A percentile compares a stretch with the other conserved stretches of the same genome.
Evolutionary conservation across 202 grass and related monocot species (phyloP).

Genomic region (Saccharum hybrid): DNA sequence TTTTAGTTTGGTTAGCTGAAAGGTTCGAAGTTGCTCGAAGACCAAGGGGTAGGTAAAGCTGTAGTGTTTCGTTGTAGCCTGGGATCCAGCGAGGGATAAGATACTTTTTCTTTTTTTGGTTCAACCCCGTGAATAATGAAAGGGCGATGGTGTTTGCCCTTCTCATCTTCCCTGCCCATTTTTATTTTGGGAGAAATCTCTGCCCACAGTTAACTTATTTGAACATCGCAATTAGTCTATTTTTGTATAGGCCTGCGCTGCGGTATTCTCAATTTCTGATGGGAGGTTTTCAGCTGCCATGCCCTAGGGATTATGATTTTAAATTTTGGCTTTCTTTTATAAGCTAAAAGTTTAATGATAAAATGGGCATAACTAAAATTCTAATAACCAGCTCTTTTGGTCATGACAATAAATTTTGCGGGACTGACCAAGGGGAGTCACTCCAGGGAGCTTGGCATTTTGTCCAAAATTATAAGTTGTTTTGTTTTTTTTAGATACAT

Average conservation of each 20-base stretch:
- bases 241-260: background rate
- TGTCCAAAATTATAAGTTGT: background rate
- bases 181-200: background rate
- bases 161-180: background rate
- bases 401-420: background rate
- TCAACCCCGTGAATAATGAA: constrained; percentile 31
- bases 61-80: constrained; percentile 7
- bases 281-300: background rate
- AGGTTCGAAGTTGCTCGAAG: background rate
- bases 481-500: background rate
- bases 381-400: background rate
- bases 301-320: background rate
- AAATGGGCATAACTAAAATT: background rate
- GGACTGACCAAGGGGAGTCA: background rate
- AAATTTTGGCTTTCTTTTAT: background rate
- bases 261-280: background rate
- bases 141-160: background rate
- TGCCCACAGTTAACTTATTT: background rate
- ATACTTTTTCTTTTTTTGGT: constrained; percentile 14
- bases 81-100: constrained; percentile 16
- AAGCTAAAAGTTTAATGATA: background rate
- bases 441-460: background rate
- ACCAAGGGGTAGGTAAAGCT: background rate
- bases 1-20: constrained; percentile 25
- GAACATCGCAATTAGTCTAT: background rate